phyloP scores from a whole-genome alignment of 169 alveolate genomes.

The Besnoitia besnoiti region DNA sequence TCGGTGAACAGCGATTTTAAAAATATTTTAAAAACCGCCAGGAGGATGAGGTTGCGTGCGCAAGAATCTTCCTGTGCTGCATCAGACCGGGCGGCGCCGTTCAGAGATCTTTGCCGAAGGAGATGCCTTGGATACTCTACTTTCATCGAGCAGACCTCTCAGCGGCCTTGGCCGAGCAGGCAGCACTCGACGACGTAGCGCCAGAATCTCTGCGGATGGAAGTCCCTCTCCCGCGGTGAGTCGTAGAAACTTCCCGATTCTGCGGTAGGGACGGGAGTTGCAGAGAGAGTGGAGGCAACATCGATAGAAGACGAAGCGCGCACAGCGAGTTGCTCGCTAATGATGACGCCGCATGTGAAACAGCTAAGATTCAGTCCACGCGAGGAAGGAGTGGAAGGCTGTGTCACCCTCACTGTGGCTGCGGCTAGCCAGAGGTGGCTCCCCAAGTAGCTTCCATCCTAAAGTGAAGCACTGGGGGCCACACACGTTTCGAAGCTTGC shows the following conservation, averaged over 20 bases:
- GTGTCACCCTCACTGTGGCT: too few species aligned
- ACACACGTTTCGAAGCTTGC: too few species aligned
- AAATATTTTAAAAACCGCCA: too few species aligned
- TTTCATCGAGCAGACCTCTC: neutral
- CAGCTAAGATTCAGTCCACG: too few species aligned
- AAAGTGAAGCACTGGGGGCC: too few species aligned
- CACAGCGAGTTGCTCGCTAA: neutral
- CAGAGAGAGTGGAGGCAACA: neutral
- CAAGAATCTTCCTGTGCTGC: neutral
- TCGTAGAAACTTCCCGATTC: neutral
- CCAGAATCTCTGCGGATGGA: neutral
- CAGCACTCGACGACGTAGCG: neutral
- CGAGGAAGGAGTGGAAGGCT: too few species aligned
- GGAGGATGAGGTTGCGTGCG: too few species aligned
- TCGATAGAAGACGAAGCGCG: neutral
- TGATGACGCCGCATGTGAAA: neutral
- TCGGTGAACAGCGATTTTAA: too few species aligned
- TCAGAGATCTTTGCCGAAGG: neutral
- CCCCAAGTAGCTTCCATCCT: too few species aligned
- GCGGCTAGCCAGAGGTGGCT: too few species aligned
- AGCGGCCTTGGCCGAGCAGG: neutral
- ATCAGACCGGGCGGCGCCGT: neutral
- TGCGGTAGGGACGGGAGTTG: neutral
- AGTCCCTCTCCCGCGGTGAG: neutral
- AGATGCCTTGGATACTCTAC: conserved; percentile 16